Conservation (phyloP, 225 moss, liverwort and hornwort genomes). For the Antitrichia curtipendula region DNA sequence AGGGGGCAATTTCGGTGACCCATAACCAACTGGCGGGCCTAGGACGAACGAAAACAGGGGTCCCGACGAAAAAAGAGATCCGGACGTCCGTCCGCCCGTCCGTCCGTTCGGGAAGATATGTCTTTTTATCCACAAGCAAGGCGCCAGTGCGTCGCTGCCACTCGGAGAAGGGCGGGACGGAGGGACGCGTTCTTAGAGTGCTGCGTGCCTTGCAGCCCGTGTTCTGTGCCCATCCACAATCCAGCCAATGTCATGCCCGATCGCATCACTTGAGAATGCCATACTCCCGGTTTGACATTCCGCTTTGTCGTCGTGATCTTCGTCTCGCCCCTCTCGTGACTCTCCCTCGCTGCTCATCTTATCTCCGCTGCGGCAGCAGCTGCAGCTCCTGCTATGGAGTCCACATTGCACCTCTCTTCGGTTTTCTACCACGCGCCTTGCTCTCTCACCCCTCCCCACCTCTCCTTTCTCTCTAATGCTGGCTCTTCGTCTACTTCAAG, state of each 20-base stretch:
- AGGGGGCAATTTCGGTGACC: neutral
- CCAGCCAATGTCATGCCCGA: neutral
- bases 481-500: neutral
- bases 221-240: neutral
- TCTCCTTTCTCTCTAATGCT: neutral
- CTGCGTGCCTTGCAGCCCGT: neutral
- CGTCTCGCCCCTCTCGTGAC: neutral
- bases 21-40: neutral
- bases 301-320: neutral
- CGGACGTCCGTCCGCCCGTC: neutral
- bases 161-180: neutral
- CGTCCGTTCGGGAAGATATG: neutral
- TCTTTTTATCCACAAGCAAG: conserved; percentile 21
- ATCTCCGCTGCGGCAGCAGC: neutral
- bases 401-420: conserved; percentile 19
- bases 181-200: neutral
- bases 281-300: neutral
- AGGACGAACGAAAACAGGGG: neutral
- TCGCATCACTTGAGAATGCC: neutral
- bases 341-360: neutral
- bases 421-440: conserved; percentile 4
- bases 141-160: neutral
- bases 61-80: neutral
- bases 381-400: conserved; percentile 8
- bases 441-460: neutral